Evolutionary conservation across 306 rosid species (phyloP).

Genomic region (Ceratonia siliqua): DNA sequence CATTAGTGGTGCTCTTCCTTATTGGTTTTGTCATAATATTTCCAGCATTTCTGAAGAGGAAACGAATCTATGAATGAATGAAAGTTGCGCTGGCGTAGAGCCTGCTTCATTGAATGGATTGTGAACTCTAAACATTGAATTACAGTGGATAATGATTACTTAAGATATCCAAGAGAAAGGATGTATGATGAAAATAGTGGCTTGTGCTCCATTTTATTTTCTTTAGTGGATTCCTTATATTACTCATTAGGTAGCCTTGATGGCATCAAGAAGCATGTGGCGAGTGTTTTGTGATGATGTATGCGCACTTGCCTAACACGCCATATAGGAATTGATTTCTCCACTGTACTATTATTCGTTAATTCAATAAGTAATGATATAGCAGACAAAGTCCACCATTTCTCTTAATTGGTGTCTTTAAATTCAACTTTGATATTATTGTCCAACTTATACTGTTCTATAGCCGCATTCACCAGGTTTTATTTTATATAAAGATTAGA

Average conservation of each 20-base stretch:
- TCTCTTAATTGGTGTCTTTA: background rate
- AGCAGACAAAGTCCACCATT: slow-evolving; percentile 6
- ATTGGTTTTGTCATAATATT: slow-evolving; percentile 74
- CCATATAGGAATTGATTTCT: slow-evolving; percentile 24
- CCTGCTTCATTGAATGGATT: background rate
- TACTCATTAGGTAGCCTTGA: slow-evolving; percentile 22
- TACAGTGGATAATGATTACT: slow-evolving; percentile 12
- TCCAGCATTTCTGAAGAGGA: slow-evolving; percentile 85
- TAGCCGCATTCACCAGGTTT: too few species aligned
- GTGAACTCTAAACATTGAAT: background rate
- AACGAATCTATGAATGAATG: slow-evolving; percentile 72
- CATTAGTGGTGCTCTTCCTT: slow-evolving; percentile 83
- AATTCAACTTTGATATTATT: slow-evolving; percentile 1
- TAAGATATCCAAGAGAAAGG: slow-evolving; percentile 26
- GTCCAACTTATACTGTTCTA: too few species aligned
- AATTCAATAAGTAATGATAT: slow-evolving; percentile 32
- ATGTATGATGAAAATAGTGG: slow-evolving; percentile 27
- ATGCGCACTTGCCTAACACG: slow-evolving; percentile 23
- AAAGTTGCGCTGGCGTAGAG: slow-evolving; percentile 33
- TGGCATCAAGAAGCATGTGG: slow-evolving; percentile 24
- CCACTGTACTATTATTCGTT: slow-evolving; percentile 33
- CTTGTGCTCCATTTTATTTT: slow-evolving; percentile 38
- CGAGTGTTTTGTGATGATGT: slow-evolving; percentile 28
- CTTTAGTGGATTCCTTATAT: background rate
- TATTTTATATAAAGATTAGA: too few species aligned